phyloP scores from a whole-genome alignment of 768 basidiomycete species.

The Lanmaoa rubissima region DNA sequence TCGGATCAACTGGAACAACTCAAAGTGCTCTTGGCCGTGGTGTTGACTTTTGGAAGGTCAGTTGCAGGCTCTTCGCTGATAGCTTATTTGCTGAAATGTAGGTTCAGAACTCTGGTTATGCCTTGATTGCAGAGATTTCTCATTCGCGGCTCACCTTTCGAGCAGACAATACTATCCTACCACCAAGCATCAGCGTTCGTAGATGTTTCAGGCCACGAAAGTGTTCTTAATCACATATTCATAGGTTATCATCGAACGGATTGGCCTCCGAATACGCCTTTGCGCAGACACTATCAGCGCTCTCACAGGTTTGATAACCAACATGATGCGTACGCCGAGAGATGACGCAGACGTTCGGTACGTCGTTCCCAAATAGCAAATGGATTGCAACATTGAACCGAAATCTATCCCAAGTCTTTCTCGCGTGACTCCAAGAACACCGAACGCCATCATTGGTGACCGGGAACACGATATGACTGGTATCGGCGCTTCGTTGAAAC shows the following conservation, averaged over 20 bases:
- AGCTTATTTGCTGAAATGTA: constrained; percentile 1
- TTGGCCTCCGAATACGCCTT: constrained; percentile 59
- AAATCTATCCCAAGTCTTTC: constrained; percentile 11
- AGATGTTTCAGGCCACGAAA: background rate
- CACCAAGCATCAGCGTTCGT: constrained; percentile 41
- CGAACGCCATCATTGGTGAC: constrained; percentile 5
- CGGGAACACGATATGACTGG: constrained; percentile 28
- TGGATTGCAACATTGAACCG: background rate
- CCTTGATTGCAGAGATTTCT: constrained; percentile 58
- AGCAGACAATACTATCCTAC: constrained; percentile 22
- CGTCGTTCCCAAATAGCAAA: background rate
- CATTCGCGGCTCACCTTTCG: constrained; percentile 47
- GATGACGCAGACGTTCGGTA: constrained; percentile 29
- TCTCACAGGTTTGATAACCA: constrained; percentile 53
- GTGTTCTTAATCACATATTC: background rate
- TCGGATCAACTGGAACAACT: constrained; percentile 16
- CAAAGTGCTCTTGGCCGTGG: constrained; percentile 33
- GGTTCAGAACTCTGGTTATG: constrained; percentile 61
- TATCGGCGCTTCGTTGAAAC: constrained; percentile 7
- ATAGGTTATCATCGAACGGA: constrained; percentile 56
- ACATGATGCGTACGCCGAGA: constrained; percentile 47
- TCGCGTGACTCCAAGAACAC: background rate
- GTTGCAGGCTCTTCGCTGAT: constrained; percentile 18
- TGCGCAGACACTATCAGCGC: constrained; percentile 76
- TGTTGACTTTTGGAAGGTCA: constrained; percentile 65